These are phyloP conservation scores for Rhodotorula sp. DNA, from an alignment of 1,284 basidiomycete genomes.

Conservation along the genomic window DNA sequence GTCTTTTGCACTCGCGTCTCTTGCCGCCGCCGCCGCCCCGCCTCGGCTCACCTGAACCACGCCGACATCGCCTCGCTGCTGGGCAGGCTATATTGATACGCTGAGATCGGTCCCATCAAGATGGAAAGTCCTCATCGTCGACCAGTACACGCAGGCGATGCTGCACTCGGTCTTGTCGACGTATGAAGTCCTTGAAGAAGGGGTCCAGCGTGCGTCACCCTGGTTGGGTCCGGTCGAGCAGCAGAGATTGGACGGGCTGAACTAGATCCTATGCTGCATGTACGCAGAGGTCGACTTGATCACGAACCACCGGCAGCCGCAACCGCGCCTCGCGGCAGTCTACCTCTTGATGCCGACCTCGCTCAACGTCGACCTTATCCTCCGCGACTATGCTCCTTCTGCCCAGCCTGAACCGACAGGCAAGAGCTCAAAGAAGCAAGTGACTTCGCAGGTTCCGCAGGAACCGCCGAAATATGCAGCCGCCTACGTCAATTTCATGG, in stretches of 20 bases:
- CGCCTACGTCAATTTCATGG: constrained; percentile 92
- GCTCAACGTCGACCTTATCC: constrained; percentile 87
- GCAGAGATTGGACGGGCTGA: not conserved
- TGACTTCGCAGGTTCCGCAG: constrained; percentile 12
- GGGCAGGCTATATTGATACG: constrained; percentile 44
- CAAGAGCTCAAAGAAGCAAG: constrained; percentile 32
- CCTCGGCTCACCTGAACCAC: not conserved
- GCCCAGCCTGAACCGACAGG: constrained; percentile 5
- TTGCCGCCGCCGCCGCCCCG: constrained; percentile 3
- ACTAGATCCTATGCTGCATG: not conserved
- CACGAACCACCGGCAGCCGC: constrained; percentile 62
- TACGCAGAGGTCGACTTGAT: constrained; percentile 53
- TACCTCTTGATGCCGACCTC: constrained; percentile 93
- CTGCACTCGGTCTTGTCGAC: constrained; percentile 84
- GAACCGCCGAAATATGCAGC: constrained; percentile 69
- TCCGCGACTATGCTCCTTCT: constrained; percentile 65
- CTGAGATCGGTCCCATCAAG: constrained; percentile 38
- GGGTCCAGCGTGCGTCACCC: constrained; percentile 74
- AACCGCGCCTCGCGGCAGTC: constrained; percentile 78
- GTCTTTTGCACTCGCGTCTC: constrained; percentile 1
- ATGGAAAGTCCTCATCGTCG: constrained; percentile 98
- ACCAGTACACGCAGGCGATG: constrained; percentile 82
- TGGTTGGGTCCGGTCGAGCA: not conserved
- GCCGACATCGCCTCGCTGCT: not conserved
- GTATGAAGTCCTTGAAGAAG: constrained; percentile 88